Conservation (phyloP, 805 yeast species). For the Pichia phayaonensis region DNA sequence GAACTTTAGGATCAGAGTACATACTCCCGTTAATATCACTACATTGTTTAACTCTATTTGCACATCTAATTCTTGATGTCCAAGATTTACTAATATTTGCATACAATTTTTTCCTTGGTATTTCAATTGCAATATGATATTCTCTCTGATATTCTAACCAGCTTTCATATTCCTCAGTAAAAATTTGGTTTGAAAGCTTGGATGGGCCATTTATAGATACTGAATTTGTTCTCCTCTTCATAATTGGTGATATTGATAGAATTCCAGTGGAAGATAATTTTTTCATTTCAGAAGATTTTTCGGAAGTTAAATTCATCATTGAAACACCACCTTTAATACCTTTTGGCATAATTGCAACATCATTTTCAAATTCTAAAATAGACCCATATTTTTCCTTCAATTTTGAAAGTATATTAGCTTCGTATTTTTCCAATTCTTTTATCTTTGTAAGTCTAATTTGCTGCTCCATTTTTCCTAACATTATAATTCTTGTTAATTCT, state of each 20-base stretch:
- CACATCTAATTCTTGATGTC: slow-evolving; percentile 20
- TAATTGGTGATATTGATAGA: background rate
- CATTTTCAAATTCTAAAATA: slow-evolving; percentile 15
- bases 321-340: background rate
- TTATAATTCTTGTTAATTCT: slow-evolving; percentile 55
- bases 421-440: slow-evolving; percentile 18
- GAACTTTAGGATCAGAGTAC: slow-evolving; percentile 23
- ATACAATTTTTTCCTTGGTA: slow-evolving; percentile 21
- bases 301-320: background rate
- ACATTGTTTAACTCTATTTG: slow-evolving; percentile 7
- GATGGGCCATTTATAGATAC: slow-evolving; percentile 8
- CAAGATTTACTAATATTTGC: slow-evolving; percentile 27
- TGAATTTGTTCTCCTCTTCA: background rate
- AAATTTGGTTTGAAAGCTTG: slow-evolving; percentile 15
- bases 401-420: slow-evolving; percentile 11
- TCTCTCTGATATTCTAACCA: slow-evolving; percentile 18
- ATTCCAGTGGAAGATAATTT: slow-evolving; percentile 5
- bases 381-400: slow-evolving; percentile 29
- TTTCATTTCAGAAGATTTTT: background rate
- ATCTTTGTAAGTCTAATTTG: slow-evolving; percentile 46
- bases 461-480: slow-evolving; percentile 64
- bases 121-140: slow-evolving; percentile 17
- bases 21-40: slow-evolving; percentile 2
- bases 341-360: slow-evolving; percentile 8
- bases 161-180: slow-evolving; percentile 18